phyloP scores from a whole-genome alignment of 495 filamentous ascomycete genomes.

The Achaetomiella virescens region DNA sequence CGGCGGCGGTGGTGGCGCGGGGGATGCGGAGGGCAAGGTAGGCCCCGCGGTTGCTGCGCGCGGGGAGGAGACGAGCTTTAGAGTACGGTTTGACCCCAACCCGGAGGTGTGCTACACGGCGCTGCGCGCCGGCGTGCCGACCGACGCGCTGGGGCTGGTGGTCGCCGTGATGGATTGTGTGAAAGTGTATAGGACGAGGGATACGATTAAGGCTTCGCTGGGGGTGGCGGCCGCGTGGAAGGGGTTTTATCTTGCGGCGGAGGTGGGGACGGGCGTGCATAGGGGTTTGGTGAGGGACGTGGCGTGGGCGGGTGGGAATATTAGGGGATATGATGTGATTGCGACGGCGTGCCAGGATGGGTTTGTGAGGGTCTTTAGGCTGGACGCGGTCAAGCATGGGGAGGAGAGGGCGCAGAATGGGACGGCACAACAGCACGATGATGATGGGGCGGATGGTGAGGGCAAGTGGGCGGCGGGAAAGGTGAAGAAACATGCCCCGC shows the following conservation, averaged over 20 bases:
- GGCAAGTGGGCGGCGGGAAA: constrained; percentile 22
- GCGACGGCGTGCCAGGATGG: constrained; percentile 93
- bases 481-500: constrained; percentile 17
- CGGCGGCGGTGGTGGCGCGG: no score
- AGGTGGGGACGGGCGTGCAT: constrained; percentile 55
- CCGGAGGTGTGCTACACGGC: constrained; percentile 70
- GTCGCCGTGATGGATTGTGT: constrained; percentile 78
- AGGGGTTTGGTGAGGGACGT: constrained; percentile 78
- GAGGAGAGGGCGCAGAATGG: neutral
- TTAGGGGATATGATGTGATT: constrained; percentile 79
- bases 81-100: constrained; percentile 78
- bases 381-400: constrained; percentile 29
- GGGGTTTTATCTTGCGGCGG: constrained; percentile 72
- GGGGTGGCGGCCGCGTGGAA: constrained; percentile 46
- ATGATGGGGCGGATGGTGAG: constrained; percentile 20
- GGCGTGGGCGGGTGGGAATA: constrained; percentile 85
- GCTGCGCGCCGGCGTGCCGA: constrained; percentile 65
- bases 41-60: constrained; percentile 42
- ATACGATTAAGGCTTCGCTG: constrained; percentile 48
- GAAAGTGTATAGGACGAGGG: constrained; percentile 68
- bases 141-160: constrained; percentile 66
- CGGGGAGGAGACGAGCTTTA: constrained; percentile 81
- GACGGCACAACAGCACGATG: neutral
- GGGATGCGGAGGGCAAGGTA: neutral
- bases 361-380: constrained; percentile 73